A percentile compares a stretch with the other conserved stretches of the same genome.
Conservation (phyloP, 179 eudicot species). For the Beta macrorhiza region DNA sequence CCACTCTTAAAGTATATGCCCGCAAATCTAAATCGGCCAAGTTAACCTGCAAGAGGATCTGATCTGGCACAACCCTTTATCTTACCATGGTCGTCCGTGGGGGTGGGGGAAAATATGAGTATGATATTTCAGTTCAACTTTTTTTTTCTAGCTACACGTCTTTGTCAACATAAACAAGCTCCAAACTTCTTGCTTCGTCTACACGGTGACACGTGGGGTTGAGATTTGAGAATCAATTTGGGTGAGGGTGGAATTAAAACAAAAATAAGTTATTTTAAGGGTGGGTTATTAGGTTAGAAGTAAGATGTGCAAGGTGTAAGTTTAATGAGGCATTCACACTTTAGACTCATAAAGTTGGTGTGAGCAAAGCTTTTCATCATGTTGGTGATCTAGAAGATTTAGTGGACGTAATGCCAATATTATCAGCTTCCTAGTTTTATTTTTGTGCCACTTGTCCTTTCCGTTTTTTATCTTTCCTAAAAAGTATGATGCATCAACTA, state of each 20-base stretch:
- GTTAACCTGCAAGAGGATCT: no score
- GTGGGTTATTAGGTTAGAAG: conserved; percentile 16
- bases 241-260: not conserved
- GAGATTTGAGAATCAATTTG: conserved; percentile 13
- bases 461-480: not conserved
- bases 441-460: conserved; percentile 22
- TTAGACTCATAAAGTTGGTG: conserved; percentile 1
- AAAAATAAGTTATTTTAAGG: not conserved
- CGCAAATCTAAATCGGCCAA: no score
- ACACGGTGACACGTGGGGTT: conserved; percentile 19
- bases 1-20: no score
- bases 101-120: no score
- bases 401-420: not conserved
- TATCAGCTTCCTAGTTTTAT: not conserved
- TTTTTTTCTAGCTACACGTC: not conserved
- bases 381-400: conserved; percentile 18
- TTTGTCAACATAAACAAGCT: not conserved
- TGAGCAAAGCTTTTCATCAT: not conserved
- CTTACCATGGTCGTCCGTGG: no score
- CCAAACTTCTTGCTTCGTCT: conserved; percentile 18
- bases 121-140: no score
- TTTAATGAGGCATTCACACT: conserved; percentile 8
- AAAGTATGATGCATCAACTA: not conserved
- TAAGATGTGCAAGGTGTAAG: conserved; percentile 23
- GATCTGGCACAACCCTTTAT: no score